Conservation (phyloP, 306 rosid species). For the Medicago arabica region DNA sequence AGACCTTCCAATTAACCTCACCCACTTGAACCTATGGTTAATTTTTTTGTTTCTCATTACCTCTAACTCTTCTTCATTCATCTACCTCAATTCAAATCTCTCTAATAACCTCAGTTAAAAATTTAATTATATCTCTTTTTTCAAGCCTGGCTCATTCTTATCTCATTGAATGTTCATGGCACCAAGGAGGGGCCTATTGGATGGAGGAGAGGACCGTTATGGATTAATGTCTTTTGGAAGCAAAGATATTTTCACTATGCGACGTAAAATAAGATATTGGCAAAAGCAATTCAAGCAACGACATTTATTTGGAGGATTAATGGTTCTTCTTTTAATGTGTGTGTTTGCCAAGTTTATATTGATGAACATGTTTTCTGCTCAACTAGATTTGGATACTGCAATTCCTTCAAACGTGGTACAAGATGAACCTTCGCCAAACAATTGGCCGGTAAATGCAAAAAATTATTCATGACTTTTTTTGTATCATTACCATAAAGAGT, state of each 20-base stretch:
- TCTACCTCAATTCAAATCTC: background rate
- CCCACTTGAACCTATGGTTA: constrained; percentile 19
- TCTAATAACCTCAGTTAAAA: background rate
- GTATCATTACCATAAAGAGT: background rate
- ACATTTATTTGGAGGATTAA: constrained; percentile 36
- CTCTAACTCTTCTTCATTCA: background rate
- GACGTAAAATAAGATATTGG: constrained; percentile 43
- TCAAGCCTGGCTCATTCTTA: constrained; percentile 3
- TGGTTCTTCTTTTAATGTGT: constrained; percentile 51
- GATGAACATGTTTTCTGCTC: constrained; percentile 47
- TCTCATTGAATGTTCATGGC: constrained; percentile 20
- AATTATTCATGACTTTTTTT: background rate
- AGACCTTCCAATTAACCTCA: constrained; percentile 23
- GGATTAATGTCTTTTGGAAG: constrained; percentile 27
- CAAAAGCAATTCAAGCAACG: constrained; percentile 25
- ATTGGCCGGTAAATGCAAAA: constrained; percentile 46
- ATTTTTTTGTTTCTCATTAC: constrained; percentile 21
- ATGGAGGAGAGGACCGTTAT: constrained; percentile 40
- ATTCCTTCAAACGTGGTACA: constrained; percentile 26
- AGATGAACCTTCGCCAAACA: constrained; percentile 17
- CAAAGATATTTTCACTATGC: background rate
- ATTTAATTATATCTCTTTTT: background rate
- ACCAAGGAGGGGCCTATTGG: constrained; percentile 49
- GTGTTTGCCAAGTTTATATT: constrained; percentile 50
- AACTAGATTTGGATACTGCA: constrained; percentile 12